Evolutionary conservation across 345 rosid species (phyloP).

Genomic region (Citrus cavaleriei): DNA sequence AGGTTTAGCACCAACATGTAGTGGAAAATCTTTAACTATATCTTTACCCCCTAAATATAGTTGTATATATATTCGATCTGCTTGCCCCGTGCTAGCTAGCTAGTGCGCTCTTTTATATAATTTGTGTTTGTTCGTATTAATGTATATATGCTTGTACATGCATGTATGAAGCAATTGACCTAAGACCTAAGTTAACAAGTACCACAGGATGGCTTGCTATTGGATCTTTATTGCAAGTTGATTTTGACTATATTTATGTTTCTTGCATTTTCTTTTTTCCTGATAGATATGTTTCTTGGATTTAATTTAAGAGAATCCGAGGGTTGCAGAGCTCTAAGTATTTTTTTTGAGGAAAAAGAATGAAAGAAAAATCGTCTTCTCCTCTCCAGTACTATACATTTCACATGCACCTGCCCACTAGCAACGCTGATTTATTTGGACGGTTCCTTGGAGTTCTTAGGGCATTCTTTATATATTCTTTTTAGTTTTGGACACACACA

Average conservation of each 20-base stretch:
- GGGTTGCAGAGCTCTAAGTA: neutral
- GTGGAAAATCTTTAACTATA: conserved; percentile 28
- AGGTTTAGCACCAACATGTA: conserved; percentile 26
- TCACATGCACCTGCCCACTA: conserved; percentile 18
- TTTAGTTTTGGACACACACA: neutral
- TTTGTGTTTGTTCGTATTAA: neutral
- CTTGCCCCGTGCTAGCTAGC: conserved; percentile 6
- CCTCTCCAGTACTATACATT: neutral
- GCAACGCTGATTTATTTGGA: conserved; percentile 16
- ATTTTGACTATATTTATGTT: too few species aligned
- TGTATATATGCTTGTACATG: neutral
- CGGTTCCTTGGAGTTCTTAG: conserved; percentile 8
- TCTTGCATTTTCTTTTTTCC: too few species aligned
- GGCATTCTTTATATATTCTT: neutral
- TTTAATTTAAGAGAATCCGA: neutral
- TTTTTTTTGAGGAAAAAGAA: neutral
- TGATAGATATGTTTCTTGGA: too few species aligned
- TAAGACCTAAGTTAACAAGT: neutral
- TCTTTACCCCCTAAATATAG: conserved; percentile 22
- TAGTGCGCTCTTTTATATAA: neutral
- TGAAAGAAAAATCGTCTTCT: neutral
- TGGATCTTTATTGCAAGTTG: neutral
- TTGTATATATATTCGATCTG: conserved; percentile 36
- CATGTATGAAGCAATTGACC: neutral
- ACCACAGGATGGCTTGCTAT: neutral